These are phyloP conservation scores for Porodaedalea pini DNA, from an alignment of 1,284 basidiomycete genomes.

Conservation along the genomic window DNA sequence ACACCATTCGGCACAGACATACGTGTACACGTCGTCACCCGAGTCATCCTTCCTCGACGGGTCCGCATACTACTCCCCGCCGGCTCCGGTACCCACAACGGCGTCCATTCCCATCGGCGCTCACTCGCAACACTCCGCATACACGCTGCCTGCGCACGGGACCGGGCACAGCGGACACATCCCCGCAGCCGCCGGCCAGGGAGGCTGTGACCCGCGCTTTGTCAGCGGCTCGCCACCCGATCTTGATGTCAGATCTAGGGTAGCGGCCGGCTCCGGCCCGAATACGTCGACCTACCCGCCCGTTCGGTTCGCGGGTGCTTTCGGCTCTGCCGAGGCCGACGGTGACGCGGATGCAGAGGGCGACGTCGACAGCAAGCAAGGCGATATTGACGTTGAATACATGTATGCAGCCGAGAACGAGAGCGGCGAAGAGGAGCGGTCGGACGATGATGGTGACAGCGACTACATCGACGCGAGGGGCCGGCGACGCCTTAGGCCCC, in stretches of 20 bases:
- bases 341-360: slow-evolving; percentile 12
- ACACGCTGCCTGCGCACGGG: background rate
- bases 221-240: slow-evolving; percentile 21
- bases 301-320: slow-evolving; percentile 12
- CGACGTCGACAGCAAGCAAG: slow-evolving; percentile 9
- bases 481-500: slow-evolving; percentile 2
- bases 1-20: slow-evolving; percentile 11
- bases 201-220: slow-evolving; percentile 20
- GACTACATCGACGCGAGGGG: slow-evolving; percentile 13
- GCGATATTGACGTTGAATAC: slow-evolving; percentile 7
- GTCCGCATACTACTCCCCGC: slow-evolving; percentile 17
- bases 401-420: background rate
- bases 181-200: slow-evolving; percentile 7
- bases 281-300: background rate
- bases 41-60: slow-evolving; percentile 17
- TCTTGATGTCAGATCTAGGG: slow-evolving; percentile 7
- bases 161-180: background rate
- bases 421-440: slow-evolving; percentile 8
- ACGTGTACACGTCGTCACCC: slow-evolving; percentile 15
- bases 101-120: slow-evolving; percentile 12
- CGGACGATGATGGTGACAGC: slow-evolving; percentile 15
- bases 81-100: slow-evolving; percentile 4
- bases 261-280: slow-evolving; percentile 3
- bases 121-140: slow-evolving; percentile 3
- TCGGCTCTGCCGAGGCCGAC: slow-evolving; percentile 10